Base-by-base conservation (phyloP, 2,329 filamentous ascomycete genomes). In the Fusarium dimerum region DNA sequence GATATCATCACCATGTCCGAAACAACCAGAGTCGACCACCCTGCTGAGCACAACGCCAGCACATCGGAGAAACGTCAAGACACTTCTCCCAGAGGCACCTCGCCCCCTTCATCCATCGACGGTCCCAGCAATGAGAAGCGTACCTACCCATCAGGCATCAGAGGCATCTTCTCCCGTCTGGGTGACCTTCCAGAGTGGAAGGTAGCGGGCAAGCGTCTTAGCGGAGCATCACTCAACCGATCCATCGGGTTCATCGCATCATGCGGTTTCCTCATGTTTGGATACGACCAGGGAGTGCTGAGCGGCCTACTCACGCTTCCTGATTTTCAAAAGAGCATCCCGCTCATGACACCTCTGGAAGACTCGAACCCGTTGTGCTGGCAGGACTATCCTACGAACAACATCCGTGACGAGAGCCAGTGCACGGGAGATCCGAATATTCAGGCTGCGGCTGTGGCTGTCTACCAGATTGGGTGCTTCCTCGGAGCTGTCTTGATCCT, bases 241-340 rank as follows among this genome's bases (percentile, higher is more conserved):
- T 45, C 45, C 47, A 68, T 68, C 17, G 66, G 66, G 3, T 54
- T 65, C 50, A 67, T 68, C 44, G 66, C 65, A 2, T 64, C 58
- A 1, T 68, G 65, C 15, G 66, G 65, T 1, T 68, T 67, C 48
- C 57, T 66, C 44, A 66, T 65, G 62, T 65, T 67, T 39, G 62
- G 64, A 13, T 66, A 67, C 39, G 66, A 67, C 18, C 64, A 67
- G 44, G 64, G 66, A 10, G 67, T 68, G 1, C 49, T 68, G 9
- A 63, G 61, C n/a, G 48, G 20, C 5, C 7, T 36, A 36, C 32
- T 36, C 13, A 12, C 13, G 10, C 32, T 36, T 36, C 32, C 32
- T n/a, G 48, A 51, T n/a, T 51, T 47, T 6, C 48, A 50, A 17
- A 47, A 43, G 40, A 51, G 46, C 39, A 13, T 47, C 1, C 20